phyloP scores from a whole-genome alignment of 2,329 filamentous ascomycete species.

The Pseudogymnoascus sp. region DNA sequence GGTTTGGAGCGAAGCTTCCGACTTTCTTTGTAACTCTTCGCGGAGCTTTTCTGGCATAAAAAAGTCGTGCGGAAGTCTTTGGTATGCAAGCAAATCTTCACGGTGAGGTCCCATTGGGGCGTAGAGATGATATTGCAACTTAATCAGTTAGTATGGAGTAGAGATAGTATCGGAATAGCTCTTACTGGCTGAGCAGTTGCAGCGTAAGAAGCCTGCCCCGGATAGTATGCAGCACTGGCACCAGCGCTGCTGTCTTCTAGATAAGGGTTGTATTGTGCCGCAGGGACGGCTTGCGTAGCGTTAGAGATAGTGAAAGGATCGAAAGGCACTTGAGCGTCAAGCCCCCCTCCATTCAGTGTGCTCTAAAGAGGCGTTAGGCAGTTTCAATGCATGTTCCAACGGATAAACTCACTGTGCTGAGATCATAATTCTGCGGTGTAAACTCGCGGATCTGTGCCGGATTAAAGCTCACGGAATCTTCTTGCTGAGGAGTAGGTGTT shows the following conservation, averaged over 20 bases:
- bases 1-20: conserved; percentile 75
- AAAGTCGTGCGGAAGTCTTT: conserved; percentile 80
- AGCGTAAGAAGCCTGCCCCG: conserved; percentile 44
- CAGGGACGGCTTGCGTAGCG: conserved; percentile 42
- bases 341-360: conserved; percentile 39
- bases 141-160: conserved; percentile 19
- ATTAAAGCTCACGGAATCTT: conserved; percentile 43
- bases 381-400: neutral
- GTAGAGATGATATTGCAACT: conserved; percentile 89
- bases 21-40: conserved; percentile 82
- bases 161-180: conserved; percentile 7
- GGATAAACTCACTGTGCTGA: conserved; percentile 38
- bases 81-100: conserved; percentile 74
- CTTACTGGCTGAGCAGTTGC: conserved; percentile 52
- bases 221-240: conserved; percentile 58
- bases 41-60: conserved; percentile 82
- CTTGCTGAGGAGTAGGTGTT: conserved; percentile 25
- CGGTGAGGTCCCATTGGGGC: conserved; percentile 76
- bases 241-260: conserved; percentile 55
- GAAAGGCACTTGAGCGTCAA: conserved; percentile 43
- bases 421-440: conserved; percentile 47
- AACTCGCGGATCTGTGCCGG: conserved; percentile 52
- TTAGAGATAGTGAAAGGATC: conserved; percentile 58
- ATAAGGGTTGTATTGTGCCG: conserved; percentile 64
- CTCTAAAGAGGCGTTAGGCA: conserved; percentile 23